These are phyloP conservation scores for Geotrichum bryndzae DNA, from an alignment of 1,139 yeast genomes.

Conservation along the genomic window DNA sequence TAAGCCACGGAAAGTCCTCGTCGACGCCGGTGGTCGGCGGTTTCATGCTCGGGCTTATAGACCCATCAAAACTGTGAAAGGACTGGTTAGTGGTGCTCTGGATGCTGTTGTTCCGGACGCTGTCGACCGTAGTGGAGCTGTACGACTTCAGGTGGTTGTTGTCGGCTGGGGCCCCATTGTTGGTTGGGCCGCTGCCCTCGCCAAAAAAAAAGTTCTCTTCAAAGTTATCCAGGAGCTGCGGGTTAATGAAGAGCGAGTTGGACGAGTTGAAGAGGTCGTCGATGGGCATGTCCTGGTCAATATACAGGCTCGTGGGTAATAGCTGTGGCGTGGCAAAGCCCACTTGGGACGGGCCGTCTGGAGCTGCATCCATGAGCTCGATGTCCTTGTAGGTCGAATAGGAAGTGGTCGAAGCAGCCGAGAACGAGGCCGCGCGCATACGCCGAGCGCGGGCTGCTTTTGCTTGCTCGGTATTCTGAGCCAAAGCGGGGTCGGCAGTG, in stretches of 20 bases:
- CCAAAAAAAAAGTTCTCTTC: constrained; percentile 13
- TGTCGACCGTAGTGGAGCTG: constrained; percentile 10
- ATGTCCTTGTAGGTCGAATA: constrained; percentile 52
- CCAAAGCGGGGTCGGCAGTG: not conserved
- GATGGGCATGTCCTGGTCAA: constrained; percentile 27
- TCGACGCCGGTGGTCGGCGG: constrained; percentile 5
- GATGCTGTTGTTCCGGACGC: constrained; percentile 6
- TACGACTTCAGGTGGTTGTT: not conserved
- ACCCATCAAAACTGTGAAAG: constrained; percentile 4
- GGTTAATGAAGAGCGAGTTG: constrained; percentile 34
- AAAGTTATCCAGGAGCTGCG: constrained; percentile 28
- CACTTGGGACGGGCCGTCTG: constrained; percentile 52
- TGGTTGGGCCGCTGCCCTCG: constrained; percentile 18
- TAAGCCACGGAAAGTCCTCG: constrained; percentile 19
- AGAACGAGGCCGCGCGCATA: constrained; percentile 67
- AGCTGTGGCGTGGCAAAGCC: constrained; percentile 78
- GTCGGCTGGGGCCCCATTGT: constrained; percentile 3
- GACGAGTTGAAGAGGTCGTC: constrained; percentile 25
- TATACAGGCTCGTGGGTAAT: constrained; percentile 32
- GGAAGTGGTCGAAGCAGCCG: constrained; percentile 69
- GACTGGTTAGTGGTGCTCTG: constrained; percentile 6
- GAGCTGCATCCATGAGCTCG: constrained; percentile 29
- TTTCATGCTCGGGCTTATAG: constrained; percentile 13
- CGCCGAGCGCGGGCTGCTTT: constrained; percentile 15
- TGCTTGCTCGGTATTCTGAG: not conserved